Conservation (phyloP, 2,329 filamentous ascomycete species). For the Xylaria polymorpha region DNA sequence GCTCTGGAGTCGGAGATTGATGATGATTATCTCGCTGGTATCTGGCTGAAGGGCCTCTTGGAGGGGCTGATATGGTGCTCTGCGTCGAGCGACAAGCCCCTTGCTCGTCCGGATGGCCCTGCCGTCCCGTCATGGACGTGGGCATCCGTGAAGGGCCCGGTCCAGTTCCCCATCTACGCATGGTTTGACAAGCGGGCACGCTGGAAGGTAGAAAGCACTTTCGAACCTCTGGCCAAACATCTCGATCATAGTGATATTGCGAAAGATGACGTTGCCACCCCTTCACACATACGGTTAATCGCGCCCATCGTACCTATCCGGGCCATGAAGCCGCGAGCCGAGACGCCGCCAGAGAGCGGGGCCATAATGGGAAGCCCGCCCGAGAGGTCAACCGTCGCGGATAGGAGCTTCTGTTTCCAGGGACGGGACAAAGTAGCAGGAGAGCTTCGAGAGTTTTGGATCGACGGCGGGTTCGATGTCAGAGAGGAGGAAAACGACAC, state of each 20-base stretch:
- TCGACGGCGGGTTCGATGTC: slow-evolving; percentile 41
- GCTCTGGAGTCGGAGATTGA: slow-evolving; percentile 26
- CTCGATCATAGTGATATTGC: neutral
- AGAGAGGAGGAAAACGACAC: neutral
- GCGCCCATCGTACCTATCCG: slow-evolving; percentile 8
- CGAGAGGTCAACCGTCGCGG: slow-evolving; percentile 23
- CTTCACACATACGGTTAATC: neutral
- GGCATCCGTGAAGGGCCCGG: slow-evolving; percentile 38
- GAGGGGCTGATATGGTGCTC: slow-evolving; percentile 39
- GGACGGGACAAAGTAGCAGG: neutral
- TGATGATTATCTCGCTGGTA: slow-evolving; percentile 42
- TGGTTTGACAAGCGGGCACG: slow-evolving; percentile 37
- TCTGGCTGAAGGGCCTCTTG: slow-evolving; percentile 42
- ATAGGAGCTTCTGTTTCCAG: slow-evolving; percentile 25
- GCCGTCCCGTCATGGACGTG: slow-evolving; percentile 45
- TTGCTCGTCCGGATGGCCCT: slow-evolving; percentile 20
- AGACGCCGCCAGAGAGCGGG: slow-evolving; percentile 6
- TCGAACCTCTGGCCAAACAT: slow-evolving; percentile 35
- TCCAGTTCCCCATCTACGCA: slow-evolving; percentile 39
- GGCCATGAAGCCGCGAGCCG: neutral
- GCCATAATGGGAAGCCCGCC: neutral
- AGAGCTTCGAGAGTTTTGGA: slow-evolving; percentile 26
- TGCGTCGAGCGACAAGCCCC: neutral
- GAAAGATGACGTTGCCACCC: neutral
- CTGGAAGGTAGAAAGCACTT: slow-evolving; percentile 39